Evolutionary conservation across 1,284 basidiomycete species (phyloP).

Genomic region (Amylostereum chailletii): DNA sequence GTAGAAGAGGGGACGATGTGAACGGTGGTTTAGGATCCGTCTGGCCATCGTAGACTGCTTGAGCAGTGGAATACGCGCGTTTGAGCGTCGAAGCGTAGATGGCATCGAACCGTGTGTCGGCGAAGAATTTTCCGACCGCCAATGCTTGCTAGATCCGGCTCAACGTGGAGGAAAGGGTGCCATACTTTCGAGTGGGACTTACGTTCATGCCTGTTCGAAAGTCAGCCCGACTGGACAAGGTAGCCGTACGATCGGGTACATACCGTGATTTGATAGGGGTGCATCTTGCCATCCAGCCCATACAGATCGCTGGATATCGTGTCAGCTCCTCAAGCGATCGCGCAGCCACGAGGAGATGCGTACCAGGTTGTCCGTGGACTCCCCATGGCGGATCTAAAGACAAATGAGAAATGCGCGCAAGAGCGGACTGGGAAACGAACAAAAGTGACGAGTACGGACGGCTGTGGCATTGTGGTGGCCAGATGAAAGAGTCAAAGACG

Average conservation of each 20-base stretch:
- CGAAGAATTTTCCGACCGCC: conserved; percentile 61
- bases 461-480: neutral
- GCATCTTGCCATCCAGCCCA: conserved; percentile 88
- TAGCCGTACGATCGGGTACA: conserved; percentile 15
- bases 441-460: neutral
- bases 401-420: neutral
- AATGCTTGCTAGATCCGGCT: conserved; percentile 62
- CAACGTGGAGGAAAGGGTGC: neutral
- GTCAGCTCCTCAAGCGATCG: neutral
- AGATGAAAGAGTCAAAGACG: neutral
- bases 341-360: conserved; percentile 11
- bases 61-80: conserved; percentile 68
- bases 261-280: conserved; percentile 76
- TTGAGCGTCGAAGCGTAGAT: conserved; percentile 79
- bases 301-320: conserved; percentile 29
- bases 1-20: conserved; percentile 39
- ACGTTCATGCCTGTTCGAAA: conserved; percentile 52
- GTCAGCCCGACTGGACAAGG: neutral
- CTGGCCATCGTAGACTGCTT: conserved; percentile 46
- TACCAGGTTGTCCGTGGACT: conserved; percentile 66
- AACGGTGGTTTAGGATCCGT: conserved; percentile 47
- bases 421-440: neutral
- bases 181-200: conserved; percentile 16
- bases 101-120: conserved; percentile 46
- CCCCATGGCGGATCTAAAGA: conserved; percentile 66